Conservation (phyloP, 306 rosid genomes). For the Crotalaria pallida region DNA sequence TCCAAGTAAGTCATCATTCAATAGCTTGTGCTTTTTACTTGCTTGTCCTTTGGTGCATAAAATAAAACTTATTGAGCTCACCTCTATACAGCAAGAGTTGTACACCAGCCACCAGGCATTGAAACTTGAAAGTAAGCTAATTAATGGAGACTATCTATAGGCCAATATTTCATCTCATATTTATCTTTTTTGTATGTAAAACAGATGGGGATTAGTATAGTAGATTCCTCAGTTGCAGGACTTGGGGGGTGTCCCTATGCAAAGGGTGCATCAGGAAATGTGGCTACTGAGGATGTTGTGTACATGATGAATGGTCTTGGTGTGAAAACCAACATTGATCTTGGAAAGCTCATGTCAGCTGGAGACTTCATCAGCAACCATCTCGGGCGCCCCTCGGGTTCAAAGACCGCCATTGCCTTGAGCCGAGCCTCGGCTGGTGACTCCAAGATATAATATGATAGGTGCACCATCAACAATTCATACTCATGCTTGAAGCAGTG, state of each 20-base stretch:
- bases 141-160: background rate
- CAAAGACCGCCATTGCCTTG: conserved; percentile 74
- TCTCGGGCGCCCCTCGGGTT: conserved; percentile 59
- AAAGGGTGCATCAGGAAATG: conserved; percentile 47
- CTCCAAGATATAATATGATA: conserved; percentile 50
- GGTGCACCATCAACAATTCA: background rate
- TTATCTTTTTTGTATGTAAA: conserved; percentile 10
- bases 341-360: conserved; percentile 60
- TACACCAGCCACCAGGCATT: background rate
- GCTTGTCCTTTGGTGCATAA: background rate
- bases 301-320: conserved; percentile 89
- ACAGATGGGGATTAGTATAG: conserved; percentile 54
- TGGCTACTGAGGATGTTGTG: conserved; percentile 89
- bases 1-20: conserved; percentile 57
- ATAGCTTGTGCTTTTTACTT: conserved; percentile 3
- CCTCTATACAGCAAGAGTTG: background rate
- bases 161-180: background rate
- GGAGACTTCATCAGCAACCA: conserved; percentile 84
- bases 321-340: conserved; percentile 67
- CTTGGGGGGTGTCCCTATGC: conserved; percentile 42
- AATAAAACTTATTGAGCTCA: background rate
- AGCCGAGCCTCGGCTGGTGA: conserved; percentile 44
- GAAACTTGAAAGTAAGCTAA: background rate
- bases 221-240: conserved; percentile 36
- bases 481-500: conserved; percentile 6